These are phyloP conservation scores for Sherardia arvensis DNA, from an alignment of 257 asterid species.

Conservation along the genomic window DNA sequence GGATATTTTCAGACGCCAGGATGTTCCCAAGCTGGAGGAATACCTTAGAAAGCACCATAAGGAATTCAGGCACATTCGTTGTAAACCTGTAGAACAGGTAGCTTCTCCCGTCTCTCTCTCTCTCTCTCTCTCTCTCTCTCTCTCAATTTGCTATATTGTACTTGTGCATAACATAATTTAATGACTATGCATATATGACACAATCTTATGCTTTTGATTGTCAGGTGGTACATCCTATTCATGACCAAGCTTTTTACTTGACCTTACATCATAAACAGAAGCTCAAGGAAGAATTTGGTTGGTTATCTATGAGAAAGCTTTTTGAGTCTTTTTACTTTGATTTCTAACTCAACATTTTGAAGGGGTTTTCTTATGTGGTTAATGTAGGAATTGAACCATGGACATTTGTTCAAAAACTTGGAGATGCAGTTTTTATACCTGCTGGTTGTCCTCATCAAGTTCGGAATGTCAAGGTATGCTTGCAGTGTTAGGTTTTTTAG, in stretches of 20 bases:
- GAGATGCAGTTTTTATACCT: constrained; percentile 86
- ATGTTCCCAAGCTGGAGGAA: constrained; percentile 49
- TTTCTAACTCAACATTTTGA: not conserved
- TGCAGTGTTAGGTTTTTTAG: not conserved
- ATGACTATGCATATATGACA: no score
- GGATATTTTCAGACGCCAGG: constrained; percentile 75
- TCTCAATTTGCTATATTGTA: not conserved
- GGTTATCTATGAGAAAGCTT: constrained; percentile 13
- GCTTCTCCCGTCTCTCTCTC: not conserved
- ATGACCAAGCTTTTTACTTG: constrained; percentile 63
- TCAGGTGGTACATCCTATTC: constrained; percentile 74
- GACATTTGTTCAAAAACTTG: constrained; percentile 78
- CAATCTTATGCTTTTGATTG: not conserved
- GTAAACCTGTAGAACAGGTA: constrained; percentile 34
- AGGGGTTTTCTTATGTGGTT: constrained; percentile 6
- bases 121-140: not conserved
- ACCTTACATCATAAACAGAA: constrained; percentile 34
- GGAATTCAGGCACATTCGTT: constrained; percentile 43
- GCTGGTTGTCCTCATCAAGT: constrained; percentile 95
- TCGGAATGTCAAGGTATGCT: constrained; percentile 54
- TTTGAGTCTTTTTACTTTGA: not conserved
- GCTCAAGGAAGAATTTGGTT: constrained; percentile 62
- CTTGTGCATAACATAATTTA: no score
- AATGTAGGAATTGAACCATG: constrained; percentile 69
- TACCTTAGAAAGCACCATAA: constrained; percentile 47